phyloP scores from a whole-genome alignment of 2,329 filamentous ascomycete species.

The Exophiala sp. region DNA sequence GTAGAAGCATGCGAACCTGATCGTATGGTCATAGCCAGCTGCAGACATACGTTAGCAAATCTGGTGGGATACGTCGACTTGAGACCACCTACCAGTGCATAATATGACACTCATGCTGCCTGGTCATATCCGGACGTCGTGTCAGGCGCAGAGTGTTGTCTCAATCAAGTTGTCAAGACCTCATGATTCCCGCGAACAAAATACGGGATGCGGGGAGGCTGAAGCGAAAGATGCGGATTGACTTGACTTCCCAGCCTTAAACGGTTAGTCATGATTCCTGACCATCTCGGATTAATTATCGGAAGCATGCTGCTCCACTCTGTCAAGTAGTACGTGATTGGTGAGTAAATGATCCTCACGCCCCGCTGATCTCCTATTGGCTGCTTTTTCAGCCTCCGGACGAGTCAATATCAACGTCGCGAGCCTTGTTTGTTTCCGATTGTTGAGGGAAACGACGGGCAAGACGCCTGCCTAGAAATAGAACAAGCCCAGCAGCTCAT shows the following conservation, averaged over 20 bases:
- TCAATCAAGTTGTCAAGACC: background rate
- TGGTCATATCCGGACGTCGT: background rate
- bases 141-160: background rate
- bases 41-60: constrained; percentile 27
- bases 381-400: background rate
- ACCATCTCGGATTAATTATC: background rate
- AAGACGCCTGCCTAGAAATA: background rate
- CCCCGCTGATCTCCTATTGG: background rate
- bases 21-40: constrained; percentile 72
- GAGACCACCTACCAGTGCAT: constrained; percentile 52
- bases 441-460: background rate
- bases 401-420: background rate
- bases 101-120: constrained; percentile 58
- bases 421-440: background rate
- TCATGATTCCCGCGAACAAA: background rate
- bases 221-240: background rate
- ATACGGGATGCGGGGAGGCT: background rate
- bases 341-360: no score
- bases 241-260: background rate
- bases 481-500: background rate
- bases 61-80: background rate
- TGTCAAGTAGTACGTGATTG: background rate
- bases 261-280: background rate
- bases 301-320: background rate
- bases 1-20: constrained; percentile 49